A percentile compares a stretch with the other conserved stretches of the same genome.
These are phyloP conservation scores for Alternaria burnsii DNA, from an alignment of 2,329 filamentous ascomycete species.

Conservation along the genomic window DNA sequence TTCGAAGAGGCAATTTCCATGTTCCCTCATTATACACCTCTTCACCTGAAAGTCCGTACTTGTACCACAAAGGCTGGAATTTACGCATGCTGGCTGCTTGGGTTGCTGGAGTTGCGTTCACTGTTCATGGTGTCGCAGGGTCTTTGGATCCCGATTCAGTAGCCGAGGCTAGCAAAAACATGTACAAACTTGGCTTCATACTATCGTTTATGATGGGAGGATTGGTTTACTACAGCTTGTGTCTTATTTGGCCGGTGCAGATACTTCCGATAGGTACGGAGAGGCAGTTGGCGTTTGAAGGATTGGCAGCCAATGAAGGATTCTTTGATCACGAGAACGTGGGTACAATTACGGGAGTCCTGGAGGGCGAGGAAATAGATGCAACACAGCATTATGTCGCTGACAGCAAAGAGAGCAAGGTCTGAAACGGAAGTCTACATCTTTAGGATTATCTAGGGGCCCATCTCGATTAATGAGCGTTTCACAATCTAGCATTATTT, in stretches of 20 bases:
- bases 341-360: constrained; percentile 23
- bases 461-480: too few relatives aligned
- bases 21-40: constrained; percentile 27
- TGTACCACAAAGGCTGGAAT: constrained; percentile 33
- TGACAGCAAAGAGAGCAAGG: constrained; percentile 18
- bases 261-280: constrained; percentile 21
- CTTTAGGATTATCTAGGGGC: too few relatives aligned
- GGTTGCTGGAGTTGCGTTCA: constrained; percentile 29
- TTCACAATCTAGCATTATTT: too few relatives aligned
- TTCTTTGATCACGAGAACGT: constrained; percentile 28
- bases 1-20: constrained; percentile 31
- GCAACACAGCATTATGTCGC: constrained; percentile 16
- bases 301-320: constrained; percentile 24
- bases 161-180: constrained; percentile 25
- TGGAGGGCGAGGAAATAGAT: constrained; percentile 24
- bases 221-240: constrained; percentile 25
- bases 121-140: constrained; percentile 28
- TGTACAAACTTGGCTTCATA: constrained; percentile 30
- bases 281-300: constrained; percentile 22
- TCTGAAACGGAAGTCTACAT: neutral
- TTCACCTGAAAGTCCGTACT: constrained; percentile 21
- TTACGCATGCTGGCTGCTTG: constrained; percentile 30
- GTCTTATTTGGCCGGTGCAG: constrained; percentile 23
- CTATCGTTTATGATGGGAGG: constrained; percentile 25
- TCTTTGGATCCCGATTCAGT: constrained; percentile 25